Percentiles rank a stretch among this genome's conserved stretches.
These are phyloP conservation scores for Fagus sylvatica DNA, from an alignment of 306 rosid species.

Conservation along the genomic window DNA sequence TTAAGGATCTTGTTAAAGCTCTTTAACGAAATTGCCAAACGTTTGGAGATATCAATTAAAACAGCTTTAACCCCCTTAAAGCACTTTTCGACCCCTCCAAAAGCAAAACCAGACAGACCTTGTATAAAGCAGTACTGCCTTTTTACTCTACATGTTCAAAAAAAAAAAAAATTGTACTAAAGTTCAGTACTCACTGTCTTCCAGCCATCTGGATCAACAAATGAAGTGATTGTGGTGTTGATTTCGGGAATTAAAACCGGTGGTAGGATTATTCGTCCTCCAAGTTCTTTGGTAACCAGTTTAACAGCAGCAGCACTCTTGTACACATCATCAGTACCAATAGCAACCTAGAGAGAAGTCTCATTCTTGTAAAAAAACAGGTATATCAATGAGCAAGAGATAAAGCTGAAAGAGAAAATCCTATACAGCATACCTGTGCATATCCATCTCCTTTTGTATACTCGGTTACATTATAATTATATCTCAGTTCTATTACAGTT, in stretches of 20 bases:
- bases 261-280: constrained; percentile 86
- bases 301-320: constrained; percentile 84
- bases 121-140: neutral
- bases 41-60: too few relatives aligned
- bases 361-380: neutral
- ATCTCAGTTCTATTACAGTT: constrained; percentile 82
- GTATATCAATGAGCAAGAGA: neutral
- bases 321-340: constrained; percentile 90
- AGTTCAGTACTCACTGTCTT: constrained; percentile 65
- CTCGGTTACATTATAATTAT: constrained; percentile 85
- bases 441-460: constrained; percentile 89
- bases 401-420: neutral
- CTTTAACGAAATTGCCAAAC: too few relatives aligned
- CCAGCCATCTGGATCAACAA: constrained; percentile 96
- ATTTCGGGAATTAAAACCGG: constrained; percentile 78
- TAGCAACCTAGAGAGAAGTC: constrained; percentile 56
- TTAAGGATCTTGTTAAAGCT: too few relatives aligned
- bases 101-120: too few relatives aligned
- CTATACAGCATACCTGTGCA: constrained; percentile 58
- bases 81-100: too few relatives aligned
- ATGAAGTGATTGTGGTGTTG: constrained; percentile 77
- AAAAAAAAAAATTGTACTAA: too few relatives aligned
- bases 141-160: neutral
- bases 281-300: constrained; percentile 72
- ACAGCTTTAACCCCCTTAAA: too few relatives aligned